phyloP scores from a whole-genome alignment of 306 rosid species.

The Rosa persica region DNA sequence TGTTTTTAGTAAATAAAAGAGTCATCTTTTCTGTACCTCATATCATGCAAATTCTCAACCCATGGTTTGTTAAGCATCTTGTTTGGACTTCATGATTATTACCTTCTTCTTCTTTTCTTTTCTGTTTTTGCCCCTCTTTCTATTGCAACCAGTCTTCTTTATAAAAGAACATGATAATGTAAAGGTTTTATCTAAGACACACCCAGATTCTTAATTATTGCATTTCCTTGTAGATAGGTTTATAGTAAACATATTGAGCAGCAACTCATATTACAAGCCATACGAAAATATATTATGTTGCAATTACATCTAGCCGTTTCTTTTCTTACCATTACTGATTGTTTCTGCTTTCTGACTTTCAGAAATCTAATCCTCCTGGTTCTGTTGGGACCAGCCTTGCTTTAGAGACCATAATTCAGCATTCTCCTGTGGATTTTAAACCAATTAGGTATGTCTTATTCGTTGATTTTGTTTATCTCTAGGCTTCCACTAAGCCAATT shows the following conservation, averaged over 20 bases:
- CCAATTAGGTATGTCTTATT: conserved; percentile 54
- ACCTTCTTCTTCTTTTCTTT: not conserved
- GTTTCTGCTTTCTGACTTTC: conserved; percentile 27
- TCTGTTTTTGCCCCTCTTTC: conserved; percentile 9
- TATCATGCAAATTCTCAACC: not conserved
- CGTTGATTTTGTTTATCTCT: conserved; percentile 19
- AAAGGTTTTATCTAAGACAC: not conserved
- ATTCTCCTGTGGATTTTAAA: conserved; percentile 57
- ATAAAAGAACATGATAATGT: not conserved
- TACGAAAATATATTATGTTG: not conserved
- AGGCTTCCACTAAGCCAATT: conserved; percentile 13
- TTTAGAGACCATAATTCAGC: conserved; percentile 85
- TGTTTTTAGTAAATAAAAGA: not conserved
- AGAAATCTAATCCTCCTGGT: conserved; percentile 80
- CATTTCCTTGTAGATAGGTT: not conserved
- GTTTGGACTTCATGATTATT: not conserved
- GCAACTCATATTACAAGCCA: not conserved
- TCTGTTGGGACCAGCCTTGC: conserved; percentile 95
- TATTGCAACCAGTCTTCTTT: conserved; percentile 1
- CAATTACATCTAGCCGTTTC: not conserved
- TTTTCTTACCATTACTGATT: conserved; percentile 24
- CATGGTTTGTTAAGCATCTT: not conserved
- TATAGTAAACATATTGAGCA: not conserved
- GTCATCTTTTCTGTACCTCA: not conserved
- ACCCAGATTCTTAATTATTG: not conserved